These are phyloP conservation scores for Arthroderma uncinatum DNA, from an alignment of 2,329 filamentous ascomycete genomes.

Conservation along the genomic window DNA sequence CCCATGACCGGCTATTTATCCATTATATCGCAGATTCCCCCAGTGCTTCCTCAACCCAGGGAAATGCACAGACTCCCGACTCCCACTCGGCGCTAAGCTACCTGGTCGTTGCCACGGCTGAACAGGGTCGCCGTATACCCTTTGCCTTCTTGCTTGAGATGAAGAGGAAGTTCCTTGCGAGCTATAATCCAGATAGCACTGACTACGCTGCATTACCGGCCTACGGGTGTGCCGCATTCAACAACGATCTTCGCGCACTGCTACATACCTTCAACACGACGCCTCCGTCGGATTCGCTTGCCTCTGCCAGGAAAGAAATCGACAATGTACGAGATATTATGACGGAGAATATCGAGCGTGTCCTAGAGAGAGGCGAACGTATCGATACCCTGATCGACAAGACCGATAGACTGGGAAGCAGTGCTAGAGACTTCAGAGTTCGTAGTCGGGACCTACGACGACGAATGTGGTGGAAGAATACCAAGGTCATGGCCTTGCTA, in stretches of 20 bases:
- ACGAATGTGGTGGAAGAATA: conserved; percentile 99
- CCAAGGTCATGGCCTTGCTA: conserved; percentile 81
- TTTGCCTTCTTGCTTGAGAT: conserved; percentile 89
- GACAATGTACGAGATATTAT: conserved; percentile 87
- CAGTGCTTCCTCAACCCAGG: conserved; percentile 43
- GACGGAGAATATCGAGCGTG: conserved; percentile 86
- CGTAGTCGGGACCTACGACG: conserved; percentile 75
- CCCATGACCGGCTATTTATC: conserved; percentile 81
- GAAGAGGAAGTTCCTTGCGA: conserved; percentile 70
- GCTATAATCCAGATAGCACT: conserved; percentile 54
- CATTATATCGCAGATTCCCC: conserved; percentile 88
- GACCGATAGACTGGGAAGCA: conserved; percentile 82
- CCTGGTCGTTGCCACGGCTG: conserved; percentile 72
- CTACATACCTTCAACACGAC: conserved; percentile 80
- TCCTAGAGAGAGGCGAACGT: conserved; percentile 80
- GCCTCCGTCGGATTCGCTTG: conserved; percentile 66
- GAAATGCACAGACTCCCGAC: conserved; percentile 34
- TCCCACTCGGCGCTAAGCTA: conserved; percentile 78
- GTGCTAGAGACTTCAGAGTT: conserved; percentile 79
- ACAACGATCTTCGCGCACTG: conserved; percentile 60
- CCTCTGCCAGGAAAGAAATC: conserved; percentile 77
- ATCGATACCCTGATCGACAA: conserved; percentile 93
- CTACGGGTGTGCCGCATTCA: conserved; percentile 85
- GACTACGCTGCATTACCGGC: conserved; percentile 70
- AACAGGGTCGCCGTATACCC: conserved; percentile 73